phyloP scores from a whole-genome alignment of 2,329 filamentous ascomycete genomes.

The Orbilia oligospora region DNA sequence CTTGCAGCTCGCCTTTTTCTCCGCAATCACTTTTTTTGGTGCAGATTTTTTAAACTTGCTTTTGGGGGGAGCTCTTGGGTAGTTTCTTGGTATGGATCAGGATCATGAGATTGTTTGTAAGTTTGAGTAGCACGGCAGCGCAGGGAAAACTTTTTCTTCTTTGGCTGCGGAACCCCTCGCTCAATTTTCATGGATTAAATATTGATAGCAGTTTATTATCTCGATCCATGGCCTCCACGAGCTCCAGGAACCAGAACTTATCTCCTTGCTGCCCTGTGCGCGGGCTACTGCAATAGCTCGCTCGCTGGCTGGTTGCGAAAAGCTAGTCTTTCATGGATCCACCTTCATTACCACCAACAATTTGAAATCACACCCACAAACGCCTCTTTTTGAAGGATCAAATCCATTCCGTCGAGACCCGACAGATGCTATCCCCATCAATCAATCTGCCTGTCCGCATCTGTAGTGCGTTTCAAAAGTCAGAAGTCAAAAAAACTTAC shows the following conservation, averaged over 20 bases:
- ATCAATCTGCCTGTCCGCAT: neutral
- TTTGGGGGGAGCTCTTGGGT: neutral
- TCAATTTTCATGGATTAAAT: neutral
- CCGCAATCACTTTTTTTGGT: neutral
- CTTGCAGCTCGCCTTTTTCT: slow-evolving; percentile 27
- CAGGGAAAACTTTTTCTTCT: slow-evolving; percentile 1
- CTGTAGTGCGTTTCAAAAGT: slow-evolving; percentile 9
- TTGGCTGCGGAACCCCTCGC: neutral
- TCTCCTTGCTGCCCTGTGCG: slow-evolving; percentile 18
- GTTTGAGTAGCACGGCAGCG: neutral
- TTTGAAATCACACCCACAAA: neutral
- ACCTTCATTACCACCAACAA: neutral
- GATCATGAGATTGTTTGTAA: slow-evolving; percentile 15
- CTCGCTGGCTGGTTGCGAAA: neutral
- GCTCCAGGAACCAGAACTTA: slow-evolving; percentile 1
- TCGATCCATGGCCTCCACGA: slow-evolving; percentile 3
- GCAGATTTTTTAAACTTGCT: neutral
- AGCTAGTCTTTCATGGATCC: neutral
- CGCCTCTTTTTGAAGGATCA: neutral
- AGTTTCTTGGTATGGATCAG: neutral
- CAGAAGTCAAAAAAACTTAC: neutral
- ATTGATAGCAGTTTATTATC: neutral
- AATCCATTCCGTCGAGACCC: slow-evolving; percentile 14
- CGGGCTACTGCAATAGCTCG: neutral
- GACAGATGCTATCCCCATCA: neutral